These are phyloP conservation scores for Inga laurina DNA, from an alignment of 306 rosid genomes.

Conservation along the genomic window DNA sequence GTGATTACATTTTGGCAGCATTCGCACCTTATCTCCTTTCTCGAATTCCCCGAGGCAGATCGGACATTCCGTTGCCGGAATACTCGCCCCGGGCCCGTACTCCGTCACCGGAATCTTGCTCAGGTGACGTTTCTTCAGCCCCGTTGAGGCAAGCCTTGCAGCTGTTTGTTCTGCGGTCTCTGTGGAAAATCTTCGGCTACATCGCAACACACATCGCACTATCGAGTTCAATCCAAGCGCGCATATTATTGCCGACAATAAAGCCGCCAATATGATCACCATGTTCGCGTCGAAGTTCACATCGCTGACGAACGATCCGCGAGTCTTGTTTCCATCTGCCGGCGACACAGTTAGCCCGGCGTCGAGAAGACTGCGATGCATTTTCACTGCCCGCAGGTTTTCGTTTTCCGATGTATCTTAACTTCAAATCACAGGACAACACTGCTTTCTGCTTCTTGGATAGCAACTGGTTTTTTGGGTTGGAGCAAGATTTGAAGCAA, in stretches of 20 bases:
- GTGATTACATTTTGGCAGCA: constrained; percentile 79
- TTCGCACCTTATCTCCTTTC: constrained; percentile 67
- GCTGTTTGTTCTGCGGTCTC: constrained; percentile 48
- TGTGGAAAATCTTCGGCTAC: constrained; percentile 46
- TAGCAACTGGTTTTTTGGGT: not conserved
- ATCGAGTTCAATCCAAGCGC: constrained; percentile 80
- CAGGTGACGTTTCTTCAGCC: constrained; percentile 60
- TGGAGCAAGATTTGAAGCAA: not conserved
- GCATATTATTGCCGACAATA: constrained; percentile 64
- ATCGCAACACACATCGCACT: constrained; percentile 58
- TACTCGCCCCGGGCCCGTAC: constrained; percentile 47
- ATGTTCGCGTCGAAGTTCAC: constrained; percentile 76
- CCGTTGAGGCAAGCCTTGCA: constrained; percentile 45
- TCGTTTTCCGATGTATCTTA: not conserved
- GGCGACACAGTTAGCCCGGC: constrained; percentile 37
- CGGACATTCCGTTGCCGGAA: constrained; percentile 77
- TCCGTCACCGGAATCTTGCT: constrained; percentile 68
- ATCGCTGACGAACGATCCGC: constrained; percentile 39
- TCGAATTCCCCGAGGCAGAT: constrained; percentile 82
- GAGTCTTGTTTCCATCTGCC: constrained; percentile 40
- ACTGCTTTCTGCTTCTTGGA: not conserved
- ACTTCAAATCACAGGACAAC: not conserved
- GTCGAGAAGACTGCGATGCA: constrained; percentile 46
- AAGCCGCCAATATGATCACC: constrained; percentile 78
- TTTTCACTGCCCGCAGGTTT: constrained; percentile 4